Conservation (phyloP, 768 basidiomycete species). For the Tulasnella sp. region DNA sequence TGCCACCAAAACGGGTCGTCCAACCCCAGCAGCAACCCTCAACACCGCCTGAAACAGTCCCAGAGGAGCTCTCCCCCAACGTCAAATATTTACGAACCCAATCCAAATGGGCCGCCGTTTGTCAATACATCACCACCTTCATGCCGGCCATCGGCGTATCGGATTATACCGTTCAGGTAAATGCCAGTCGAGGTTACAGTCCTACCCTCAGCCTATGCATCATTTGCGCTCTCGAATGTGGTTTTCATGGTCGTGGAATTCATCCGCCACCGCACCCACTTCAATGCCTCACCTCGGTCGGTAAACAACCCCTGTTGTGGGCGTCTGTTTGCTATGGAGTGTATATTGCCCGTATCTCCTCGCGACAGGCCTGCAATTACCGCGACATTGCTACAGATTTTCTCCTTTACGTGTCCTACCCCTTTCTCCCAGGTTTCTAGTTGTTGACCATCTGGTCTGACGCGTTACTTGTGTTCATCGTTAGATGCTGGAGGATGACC, state of each 20-base stretch:
- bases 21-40: background rate
- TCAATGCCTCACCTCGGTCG: no score
- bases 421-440: background rate
- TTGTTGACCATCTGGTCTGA: background rate
- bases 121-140: slow-evolving; percentile 13
- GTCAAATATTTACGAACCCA: background rate
- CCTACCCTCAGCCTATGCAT: background rate
- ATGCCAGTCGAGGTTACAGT: background rate
- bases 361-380: background rate
- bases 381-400: background rate
- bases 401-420: slow-evolving; percentile 8
- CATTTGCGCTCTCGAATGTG: background rate
- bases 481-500: slow-evolving; percentile 17
- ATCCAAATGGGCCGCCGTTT: slow-evolving; percentile 12
- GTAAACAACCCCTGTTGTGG: slow-evolving; percentile 2
- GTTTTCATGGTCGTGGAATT: background rate
- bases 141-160: slow-evolving; percentile 9
- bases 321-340: slow-evolving; percentile 7
- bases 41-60: background rate
- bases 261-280: background rate
- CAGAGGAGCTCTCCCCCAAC: background rate
- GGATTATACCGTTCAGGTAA: slow-evolving; percentile 14
- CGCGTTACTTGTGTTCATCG: background rate
- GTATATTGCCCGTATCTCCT: background rate
- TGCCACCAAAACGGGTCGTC: slow-evolving; percentile 3